Conservation (phyloP, 1,284 basidiomycete species). For the Cryptococcus sp. region DNA sequence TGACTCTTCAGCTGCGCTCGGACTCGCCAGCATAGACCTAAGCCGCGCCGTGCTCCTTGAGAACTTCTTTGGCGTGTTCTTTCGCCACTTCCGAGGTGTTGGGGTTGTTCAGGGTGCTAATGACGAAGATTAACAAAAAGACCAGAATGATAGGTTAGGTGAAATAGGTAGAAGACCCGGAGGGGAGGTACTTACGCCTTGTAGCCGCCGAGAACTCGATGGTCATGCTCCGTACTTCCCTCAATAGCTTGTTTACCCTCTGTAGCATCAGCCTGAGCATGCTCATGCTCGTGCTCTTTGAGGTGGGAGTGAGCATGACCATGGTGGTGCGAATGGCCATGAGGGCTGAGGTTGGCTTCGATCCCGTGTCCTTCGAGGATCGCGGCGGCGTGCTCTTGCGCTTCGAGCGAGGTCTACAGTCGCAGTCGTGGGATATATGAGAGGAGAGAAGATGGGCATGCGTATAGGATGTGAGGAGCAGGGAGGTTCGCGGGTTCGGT, state of each 20-base stretch:
- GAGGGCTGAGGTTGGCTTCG: slow-evolving; percentile 1
- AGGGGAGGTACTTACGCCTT: slow-evolving; percentile 26
- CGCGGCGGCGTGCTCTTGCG: slow-evolving; percentile 17
- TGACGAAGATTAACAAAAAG: background rate
- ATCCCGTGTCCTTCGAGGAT: slow-evolving; percentile 12
- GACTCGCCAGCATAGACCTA: background rate
- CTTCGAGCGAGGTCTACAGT: slow-evolving; percentile 14
- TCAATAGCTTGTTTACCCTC: background rate
- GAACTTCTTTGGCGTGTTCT: slow-evolving; percentile 22
- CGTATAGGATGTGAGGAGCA: no score
- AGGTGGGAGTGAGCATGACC: background rate
- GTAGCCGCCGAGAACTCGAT: slow-evolving; percentile 28
- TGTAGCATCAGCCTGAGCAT: background rate
- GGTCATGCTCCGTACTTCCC: slow-evolving; percentile 16
- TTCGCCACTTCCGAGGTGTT: slow-evolving; percentile 29
- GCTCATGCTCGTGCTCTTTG: background rate
- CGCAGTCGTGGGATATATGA: background rate
- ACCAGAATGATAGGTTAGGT: background rate
- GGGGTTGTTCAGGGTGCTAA: slow-evolving; percentile 28
- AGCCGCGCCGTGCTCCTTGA: slow-evolving; percentile 15
- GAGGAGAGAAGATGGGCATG: no score
- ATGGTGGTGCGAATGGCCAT: background rate
- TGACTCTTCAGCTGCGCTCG: no score
- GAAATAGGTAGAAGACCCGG: background rate
- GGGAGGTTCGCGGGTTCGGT: no score